Evolutionary conservation across 2,329 filamentous ascomycete species (phyloP).

Genomic region (Dothideomycetes sp.): DNA sequence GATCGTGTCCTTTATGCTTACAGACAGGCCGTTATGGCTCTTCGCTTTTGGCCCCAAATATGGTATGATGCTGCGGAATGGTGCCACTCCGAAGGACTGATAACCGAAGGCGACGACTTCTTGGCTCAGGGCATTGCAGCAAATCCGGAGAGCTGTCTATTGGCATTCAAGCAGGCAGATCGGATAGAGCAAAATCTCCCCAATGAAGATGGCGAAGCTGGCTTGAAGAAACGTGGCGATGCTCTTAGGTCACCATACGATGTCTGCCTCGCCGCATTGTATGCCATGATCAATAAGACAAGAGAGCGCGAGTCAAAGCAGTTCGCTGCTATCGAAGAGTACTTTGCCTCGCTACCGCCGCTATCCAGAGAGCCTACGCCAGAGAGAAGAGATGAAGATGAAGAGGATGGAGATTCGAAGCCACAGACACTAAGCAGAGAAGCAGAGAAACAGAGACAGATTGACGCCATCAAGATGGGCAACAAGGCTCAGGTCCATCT

Average conservation of each 20-base stretch:
- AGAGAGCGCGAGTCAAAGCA: constrained; percentile 55
- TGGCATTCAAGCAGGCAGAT: constrained; percentile 84
- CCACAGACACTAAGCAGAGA: constrained; percentile 30
- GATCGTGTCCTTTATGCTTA: constrained; percentile 80
- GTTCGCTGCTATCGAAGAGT: constrained; percentile 43
- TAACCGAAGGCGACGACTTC: constrained; percentile 64
- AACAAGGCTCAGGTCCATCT: constrained; percentile 63
- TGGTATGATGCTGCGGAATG: constrained; percentile 94
- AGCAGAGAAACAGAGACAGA: constrained; percentile 41
- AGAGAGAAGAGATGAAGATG: constrained; percentile 41
- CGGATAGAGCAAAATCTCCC: constrained; percentile 70
- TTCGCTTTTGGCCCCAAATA: constrained; percentile 89
- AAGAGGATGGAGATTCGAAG: constrained; percentile 32
- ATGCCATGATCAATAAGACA: constrained; percentile 66
- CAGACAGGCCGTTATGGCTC: constrained; percentile 83
- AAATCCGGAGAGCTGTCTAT: constrained; percentile 85
- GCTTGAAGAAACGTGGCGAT: constrained; percentile 51
- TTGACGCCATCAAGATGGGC: constrained; percentile 50
- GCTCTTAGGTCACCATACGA: constrained; percentile 77
- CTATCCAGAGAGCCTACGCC: constrained; percentile 23
- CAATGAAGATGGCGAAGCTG: constrained; percentile 58
- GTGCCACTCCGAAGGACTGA: constrained; percentile 69
- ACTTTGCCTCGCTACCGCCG: constrained; percentile 35
- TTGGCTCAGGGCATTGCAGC: constrained; percentile 72
- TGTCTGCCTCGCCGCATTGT: constrained; percentile 74